Conservation (phyloP, 2,329 filamentous ascomycete species). For the Penicillium sp. region DNA sequence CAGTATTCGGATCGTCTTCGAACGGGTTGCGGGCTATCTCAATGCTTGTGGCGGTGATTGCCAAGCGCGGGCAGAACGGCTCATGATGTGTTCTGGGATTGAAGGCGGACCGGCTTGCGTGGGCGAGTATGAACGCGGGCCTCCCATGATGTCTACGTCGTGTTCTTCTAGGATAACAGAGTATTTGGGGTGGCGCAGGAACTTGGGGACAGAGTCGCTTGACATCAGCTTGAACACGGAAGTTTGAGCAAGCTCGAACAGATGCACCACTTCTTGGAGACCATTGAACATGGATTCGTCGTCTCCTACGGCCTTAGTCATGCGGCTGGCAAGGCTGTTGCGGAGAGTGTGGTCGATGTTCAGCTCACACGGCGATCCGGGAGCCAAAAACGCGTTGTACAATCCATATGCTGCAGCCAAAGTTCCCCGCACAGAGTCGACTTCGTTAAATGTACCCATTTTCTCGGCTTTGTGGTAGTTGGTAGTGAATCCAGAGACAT, state of each 20-base stretch:
- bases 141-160: conserved; percentile 45
- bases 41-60: conserved; percentile 15
- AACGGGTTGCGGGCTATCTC: conserved; percentile 12
- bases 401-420: conserved; percentile 93
- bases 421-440: conserved; percentile 87
- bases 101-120: conserved; percentile 25
- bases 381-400: conserved; percentile 95
- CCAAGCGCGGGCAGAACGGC: conserved; percentile 37
- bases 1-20: conserved; percentile 14
- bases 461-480: conserved; percentile 50
- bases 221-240: conserved; percentile 99
- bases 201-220: conserved; percentile 63
- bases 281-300: conserved; percentile 88
- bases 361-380: conserved; percentile 90
- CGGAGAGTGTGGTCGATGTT: conserved; percentile 95
- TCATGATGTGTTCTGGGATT: conserved; percentile 38
- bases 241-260: conserved; percentile 90
- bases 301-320: conserved; percentile 94
- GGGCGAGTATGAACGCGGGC: conserved; percentile 37
- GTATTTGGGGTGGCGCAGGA: conserved; percentile 56
- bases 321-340: conserved; percentile 85
- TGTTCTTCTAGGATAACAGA: conserved; percentile 51
- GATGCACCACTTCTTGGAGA: conserved; percentile 73
- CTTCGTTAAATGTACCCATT: conserved; percentile 46
- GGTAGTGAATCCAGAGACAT: conserved; percentile 60